Evolutionary conservation across 2,329 filamentous ascomycete species (phyloP), one percentile per base, ranked within the genome.

Genomic region (Cordyceps cateniannulata): DNA sequence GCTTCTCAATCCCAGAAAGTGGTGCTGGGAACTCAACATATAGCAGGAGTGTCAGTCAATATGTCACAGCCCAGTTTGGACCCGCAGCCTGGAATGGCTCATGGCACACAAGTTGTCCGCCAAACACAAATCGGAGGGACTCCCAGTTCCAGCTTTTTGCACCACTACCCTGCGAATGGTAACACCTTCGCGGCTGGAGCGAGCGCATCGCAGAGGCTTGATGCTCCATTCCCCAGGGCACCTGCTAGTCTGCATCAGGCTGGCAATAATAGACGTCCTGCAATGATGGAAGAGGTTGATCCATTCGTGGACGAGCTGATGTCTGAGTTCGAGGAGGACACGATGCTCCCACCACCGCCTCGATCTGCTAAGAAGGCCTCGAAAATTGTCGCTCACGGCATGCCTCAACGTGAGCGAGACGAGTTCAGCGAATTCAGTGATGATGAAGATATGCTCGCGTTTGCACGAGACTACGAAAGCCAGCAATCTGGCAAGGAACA

Each of bases 381-480:
- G 18, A 53, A 59, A 35, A 25, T 9, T 14, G 42, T 14, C 12
- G 44, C 49, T 10, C 38, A 47, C 20, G 62, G 47, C 8, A 27
- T 44, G 40, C 20, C 52, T 9, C 63, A 69, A 48, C 69, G 66
- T 47, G 61, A 64, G 25, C 65, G 66, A 35, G 72, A 75, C 53
- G 70, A 75, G 56, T 77, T 76, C 62, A 79, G 77, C 65, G 79
- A 80, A 57, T 80, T 80, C 59, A 78, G 77, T 60, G 78, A 82
- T 48, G 79, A 80, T 61, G 74, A 77, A 55, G 79, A 79, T 47
- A 80, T 84, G 76, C 70, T 82, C 32, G 80, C 79, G 29, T 73
- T 81, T 60, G 81, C 79, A 12, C 74, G 83, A 62, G 74, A 80
- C 64, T 77, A 80, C 42, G 81, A 83, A 63, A 72, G 72, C 63